phyloP scores from a whole-genome alignment of 495 filamentous ascomycete genomes.

The Trichoderma virens region DNA sequence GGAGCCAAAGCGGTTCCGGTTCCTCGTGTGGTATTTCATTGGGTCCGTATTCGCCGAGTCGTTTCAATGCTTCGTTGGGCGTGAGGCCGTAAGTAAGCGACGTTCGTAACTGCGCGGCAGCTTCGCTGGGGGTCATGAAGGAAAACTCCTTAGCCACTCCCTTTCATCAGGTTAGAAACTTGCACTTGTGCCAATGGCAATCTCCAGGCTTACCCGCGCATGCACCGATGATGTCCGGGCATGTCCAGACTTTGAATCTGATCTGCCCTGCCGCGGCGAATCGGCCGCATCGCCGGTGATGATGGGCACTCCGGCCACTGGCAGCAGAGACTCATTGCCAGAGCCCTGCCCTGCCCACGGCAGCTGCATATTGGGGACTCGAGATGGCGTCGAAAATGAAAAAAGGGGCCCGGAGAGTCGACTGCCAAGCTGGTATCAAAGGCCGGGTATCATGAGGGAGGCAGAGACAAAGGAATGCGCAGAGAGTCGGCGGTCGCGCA shows the following conservation, averaged over 20 bases:
- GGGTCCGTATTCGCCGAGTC: conserved; percentile 71
- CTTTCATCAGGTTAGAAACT: conserved; percentile 17
- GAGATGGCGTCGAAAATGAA: background rate
- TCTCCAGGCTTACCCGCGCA: conserved; percentile 32
- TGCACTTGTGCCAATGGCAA: background rate
- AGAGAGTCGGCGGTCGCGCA: background rate
- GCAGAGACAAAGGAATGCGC: background rate
- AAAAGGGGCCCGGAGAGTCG: background rate
- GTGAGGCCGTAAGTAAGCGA: conserved; percentile 75
- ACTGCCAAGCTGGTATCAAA: background rate
- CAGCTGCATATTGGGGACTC: conserved; percentile 26
- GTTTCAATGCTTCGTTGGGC: conserved; percentile 68
- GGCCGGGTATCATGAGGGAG: background rate
- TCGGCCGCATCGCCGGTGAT: conserved; percentile 24
- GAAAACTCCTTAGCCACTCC: conserved; percentile 45
- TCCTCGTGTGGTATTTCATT: conserved; percentile 94
- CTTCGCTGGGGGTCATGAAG: conserved; percentile 62
- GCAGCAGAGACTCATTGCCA: conserved; percentile 31
- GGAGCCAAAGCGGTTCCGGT: conserved; percentile 87
- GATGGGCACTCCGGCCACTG: conserved; percentile 21
- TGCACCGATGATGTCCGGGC: conserved; percentile 37
- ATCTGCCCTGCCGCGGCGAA: conserved; percentile 19
- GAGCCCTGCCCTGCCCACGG: conserved; percentile 29
- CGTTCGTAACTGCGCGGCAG: conserved; percentile 70
- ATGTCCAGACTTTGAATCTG: conserved; percentile 23